Conservation (phyloP, 2,329 filamentous ascomycete genomes). For the Paraphaeosphaeria sporulosa region DNA sequence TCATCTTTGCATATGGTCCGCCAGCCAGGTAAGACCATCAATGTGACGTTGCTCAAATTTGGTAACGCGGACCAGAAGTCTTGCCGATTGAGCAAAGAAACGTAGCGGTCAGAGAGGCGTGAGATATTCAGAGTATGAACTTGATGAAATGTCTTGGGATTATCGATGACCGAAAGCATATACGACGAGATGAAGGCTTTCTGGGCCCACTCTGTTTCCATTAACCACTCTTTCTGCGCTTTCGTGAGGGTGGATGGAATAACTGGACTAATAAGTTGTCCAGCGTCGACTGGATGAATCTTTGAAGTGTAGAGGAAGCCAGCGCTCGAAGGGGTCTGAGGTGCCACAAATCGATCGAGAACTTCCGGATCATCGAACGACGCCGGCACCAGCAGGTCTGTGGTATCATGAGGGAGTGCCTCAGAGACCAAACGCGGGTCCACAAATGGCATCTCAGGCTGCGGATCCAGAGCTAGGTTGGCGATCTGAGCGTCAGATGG, state of each 20-base stretch:
- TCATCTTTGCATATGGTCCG: slow-evolving; percentile 63
- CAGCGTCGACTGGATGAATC: slow-evolving; percentile 30
- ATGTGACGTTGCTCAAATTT: slow-evolving; percentile 61
- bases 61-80: slow-evolving; percentile 70
- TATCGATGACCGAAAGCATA: slow-evolving; percentile 70
- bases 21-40: slow-evolving; percentile 73
- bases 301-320: slow-evolving; percentile 47
- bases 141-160: slow-evolving; percentile 59
- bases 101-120: slow-evolving; percentile 68
- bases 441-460: slow-evolving; percentile 40
- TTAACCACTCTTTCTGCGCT: slow-evolving; percentile 72
- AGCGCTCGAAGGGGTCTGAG: slow-evolving; percentile 21
- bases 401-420: slow-evolving; percentile 30
- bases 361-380: slow-evolving; percentile 33
- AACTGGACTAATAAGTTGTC: slow-evolving; percentile 47
- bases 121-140: slow-evolving; percentile 69
- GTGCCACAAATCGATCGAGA: slow-evolving; percentile 28
- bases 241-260: slow-evolving; percentile 64
- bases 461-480: slow-evolving; percentile 21
- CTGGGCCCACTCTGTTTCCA: slow-evolving; percentile 74
- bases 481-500: slow-evolving; percentile 25
- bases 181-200: slow-evolving; percentile 73
- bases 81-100: slow-evolving; percentile 62
- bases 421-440: slow-evolving; percentile 38
- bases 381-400: slow-evolving; percentile 26